phyloP scores from a whole-genome alignment of 2,329 filamentous ascomycete species.

The Colletotrichum chrysophilum region DNA sequence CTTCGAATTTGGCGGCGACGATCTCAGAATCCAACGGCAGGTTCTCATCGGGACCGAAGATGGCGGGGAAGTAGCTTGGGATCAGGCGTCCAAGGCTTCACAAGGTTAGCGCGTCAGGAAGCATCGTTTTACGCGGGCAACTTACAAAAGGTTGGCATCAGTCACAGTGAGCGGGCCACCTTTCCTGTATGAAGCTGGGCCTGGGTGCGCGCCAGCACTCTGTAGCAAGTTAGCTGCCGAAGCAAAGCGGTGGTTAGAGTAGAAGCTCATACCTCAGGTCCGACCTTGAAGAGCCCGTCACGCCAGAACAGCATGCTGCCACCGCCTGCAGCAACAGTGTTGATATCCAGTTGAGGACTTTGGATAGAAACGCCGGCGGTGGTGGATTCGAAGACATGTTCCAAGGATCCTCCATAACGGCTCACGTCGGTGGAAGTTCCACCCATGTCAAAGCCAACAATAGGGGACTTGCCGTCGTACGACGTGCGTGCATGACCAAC shows the following conservation, averaged over 20 bases:
- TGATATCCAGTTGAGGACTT: constrained; percentile 62
- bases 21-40: constrained; percentile 50
- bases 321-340: constrained; percentile 74
- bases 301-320: constrained; percentile 72
- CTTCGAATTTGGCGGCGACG: constrained; percentile 40
- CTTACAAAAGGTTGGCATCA: constrained; percentile 68
- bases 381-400: constrained; percentile 71
- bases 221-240: neutral
- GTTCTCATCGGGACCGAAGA: constrained; percentile 73
- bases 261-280: constrained; percentile 66
- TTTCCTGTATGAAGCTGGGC: constrained; percentile 75
- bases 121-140: neutral
- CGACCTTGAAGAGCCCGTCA: constrained; percentile 75
- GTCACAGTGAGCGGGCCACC: constrained; percentile 75
- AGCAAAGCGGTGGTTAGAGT: too few relatives aligned
- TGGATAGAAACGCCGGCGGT: constrained; percentile 73
- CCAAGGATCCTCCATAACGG: constrained; percentile 56
- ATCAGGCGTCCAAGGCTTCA: constrained; percentile 56
- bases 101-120: neutral
- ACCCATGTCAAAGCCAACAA: constrained; percentile 77
- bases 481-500: constrained; percentile 78
- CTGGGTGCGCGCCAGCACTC: constrained; percentile 72
- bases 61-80: constrained; percentile 73
- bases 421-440: constrained; percentile 79
- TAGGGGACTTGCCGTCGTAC: constrained; percentile 72